Conservation (phyloP, 345 rosid genomes). For the Populus simonii region DNA sequence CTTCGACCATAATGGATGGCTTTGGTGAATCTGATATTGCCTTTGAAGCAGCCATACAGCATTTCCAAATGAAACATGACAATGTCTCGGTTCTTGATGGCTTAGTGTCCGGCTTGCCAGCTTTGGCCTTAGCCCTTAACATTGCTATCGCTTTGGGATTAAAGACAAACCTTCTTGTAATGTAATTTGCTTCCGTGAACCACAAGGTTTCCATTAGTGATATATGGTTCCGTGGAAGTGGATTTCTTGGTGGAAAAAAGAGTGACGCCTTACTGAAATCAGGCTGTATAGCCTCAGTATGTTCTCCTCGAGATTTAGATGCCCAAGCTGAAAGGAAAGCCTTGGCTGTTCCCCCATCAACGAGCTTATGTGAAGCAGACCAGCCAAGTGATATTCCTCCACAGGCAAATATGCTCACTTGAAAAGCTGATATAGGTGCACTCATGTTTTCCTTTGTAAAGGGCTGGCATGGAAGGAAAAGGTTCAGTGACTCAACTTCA, state of each 20-base stretch:
- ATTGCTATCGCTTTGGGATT: not conserved
- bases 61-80: constrained; percentile 19
- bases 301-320: not conserved
- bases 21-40: not conserved
- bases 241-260: constrained; percentile 12
- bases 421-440: not conserved
- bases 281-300: not conserved
- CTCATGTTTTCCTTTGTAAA: not conserved
- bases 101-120: not conserved
- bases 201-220: constrained; percentile 17
- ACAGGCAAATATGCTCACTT: constrained; percentile 2
- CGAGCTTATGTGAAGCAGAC: not conserved
- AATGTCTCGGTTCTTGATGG: not conserved
- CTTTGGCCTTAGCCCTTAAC: not conserved
- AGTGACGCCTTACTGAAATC: not conserved
- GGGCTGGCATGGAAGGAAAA: not conserved
- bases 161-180: constrained; percentile 12
- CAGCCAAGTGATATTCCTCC: constrained; percentile 13
- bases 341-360: constrained; percentile 5
- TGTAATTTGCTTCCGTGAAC: constrained; percentile 5
- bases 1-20: constrained; percentile 13
- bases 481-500: constrained; percentile 3
- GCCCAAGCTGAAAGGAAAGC: constrained; percentile 7
- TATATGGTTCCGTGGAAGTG: constrained; percentile 2
- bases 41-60: constrained; percentile 6